Base-by-base conservation (phyloP, 345 rosid species). In the Mangifera indica region DNA sequence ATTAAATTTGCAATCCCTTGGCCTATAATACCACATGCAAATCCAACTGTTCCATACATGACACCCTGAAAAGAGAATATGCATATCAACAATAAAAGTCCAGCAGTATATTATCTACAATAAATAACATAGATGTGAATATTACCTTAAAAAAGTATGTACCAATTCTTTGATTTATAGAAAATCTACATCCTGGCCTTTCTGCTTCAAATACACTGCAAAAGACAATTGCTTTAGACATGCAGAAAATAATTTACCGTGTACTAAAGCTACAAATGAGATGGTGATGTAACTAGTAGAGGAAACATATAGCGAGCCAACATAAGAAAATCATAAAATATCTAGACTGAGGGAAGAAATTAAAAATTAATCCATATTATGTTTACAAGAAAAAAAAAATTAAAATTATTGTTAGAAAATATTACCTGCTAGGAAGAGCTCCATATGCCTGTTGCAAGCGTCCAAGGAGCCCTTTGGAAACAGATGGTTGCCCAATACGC, bases 1-100 rank as follows among this genome's bases (percentile, higher is more conserved):
- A 96, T 93, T 45, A 89, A 48, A 82, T 96, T 96, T 7, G 99
- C 98, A 15, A 91, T 89, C 67, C 96, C 98, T 83, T 96, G 99
- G 72, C 98, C 98, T 59, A 93, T 72, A 26, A 96, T 79, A 46
- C 97, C 98, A 76, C 99, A 96, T 60, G 77, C 97, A 83, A 96
- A 93, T 15, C 99, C 99, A 76, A 93, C 94, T 22, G 90, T 78
- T 74, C 89, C 97, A 45, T 95, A 96, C 71, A 96, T 69, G 63
- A 91, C 58, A 60, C 98, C 96, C 99, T 92, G 88, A 32, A 70
- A n/a, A 34, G 29, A 75, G 26, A 72, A 72, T 63, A 25, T 60
- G 11, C 29, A 32, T 24, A 72, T 54, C n/a, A 72, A 45, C 34
- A 34, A 51, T 42, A 44, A 20, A 2, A 37, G 40, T 45, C 58